A percentile compares a stretch with the other conserved stretches of the same genome.
Evolutionary conservation across 495 filamentous ascomycete genomes (phyloP).

Genomic region (Xylaria bambusicola): DNA sequence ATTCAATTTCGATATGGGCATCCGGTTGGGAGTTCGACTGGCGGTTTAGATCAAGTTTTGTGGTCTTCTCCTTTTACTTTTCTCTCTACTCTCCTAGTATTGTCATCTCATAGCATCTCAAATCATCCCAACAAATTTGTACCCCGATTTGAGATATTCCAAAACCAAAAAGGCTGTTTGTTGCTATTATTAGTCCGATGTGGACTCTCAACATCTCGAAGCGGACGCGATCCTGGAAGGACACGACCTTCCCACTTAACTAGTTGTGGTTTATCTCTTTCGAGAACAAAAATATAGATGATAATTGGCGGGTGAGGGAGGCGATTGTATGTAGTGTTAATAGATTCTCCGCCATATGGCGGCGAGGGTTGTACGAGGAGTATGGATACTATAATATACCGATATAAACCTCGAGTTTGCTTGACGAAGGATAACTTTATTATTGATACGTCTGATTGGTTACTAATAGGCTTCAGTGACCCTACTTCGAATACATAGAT

Average conservation of each 20-base stretch:
- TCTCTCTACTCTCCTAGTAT: constrained; percentile 14
- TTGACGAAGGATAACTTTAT: no score
- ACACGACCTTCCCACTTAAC: background rate
- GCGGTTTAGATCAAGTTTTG: constrained; percentile 15
- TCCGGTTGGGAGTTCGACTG: constrained; percentile 18
- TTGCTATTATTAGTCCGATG: no score
- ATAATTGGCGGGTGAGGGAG: constrained; percentile 10
- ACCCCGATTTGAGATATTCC: constrained; percentile 15
- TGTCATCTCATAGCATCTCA: constrained; percentile 22
- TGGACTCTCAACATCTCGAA: no score
- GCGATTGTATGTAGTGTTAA: constrained; percentile 18
- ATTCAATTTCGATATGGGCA: constrained; percentile 20
- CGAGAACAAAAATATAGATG: constrained; percentile 3
- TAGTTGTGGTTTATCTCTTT: background rate
- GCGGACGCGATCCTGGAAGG: no score
- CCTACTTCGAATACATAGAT: no score
- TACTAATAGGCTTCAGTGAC: no score
- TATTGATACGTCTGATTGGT: no score
- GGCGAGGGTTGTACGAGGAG: constrained; percentile 8
- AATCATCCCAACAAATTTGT: constrained; percentile 20
- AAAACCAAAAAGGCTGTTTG: no score
- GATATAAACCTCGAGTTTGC: background rate
- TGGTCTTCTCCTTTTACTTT: constrained; percentile 13
- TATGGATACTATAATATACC: constrained; percentile 18
- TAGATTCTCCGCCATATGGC: constrained; percentile 9